These are phyloP conservation scores for Dioscorea zingiberensis DNA, from an alignment of 106 monocot genomes.

Conservation along the genomic window DNA sequence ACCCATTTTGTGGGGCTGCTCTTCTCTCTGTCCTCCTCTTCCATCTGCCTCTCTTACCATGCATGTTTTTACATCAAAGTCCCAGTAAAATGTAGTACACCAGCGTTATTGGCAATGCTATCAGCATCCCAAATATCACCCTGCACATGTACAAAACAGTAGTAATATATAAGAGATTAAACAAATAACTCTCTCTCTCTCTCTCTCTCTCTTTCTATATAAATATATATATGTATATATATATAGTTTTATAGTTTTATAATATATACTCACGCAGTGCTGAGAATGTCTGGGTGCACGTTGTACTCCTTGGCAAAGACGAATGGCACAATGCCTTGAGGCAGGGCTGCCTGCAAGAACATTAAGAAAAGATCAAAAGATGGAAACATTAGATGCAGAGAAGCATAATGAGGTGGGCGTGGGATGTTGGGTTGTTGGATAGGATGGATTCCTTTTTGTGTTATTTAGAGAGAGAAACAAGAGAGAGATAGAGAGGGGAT, in stretches of 20 bases:
- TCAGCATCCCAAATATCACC: slow-evolving; percentile 92
- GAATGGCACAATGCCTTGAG: slow-evolving; percentile 91
- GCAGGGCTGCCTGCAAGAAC: slow-evolving; percentile 71
- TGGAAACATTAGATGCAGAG: background rate
- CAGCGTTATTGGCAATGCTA: slow-evolving; percentile 72
- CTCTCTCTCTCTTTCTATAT: too few species aligned
- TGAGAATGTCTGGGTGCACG: slow-evolving; percentile 85
- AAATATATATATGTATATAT: background rate
- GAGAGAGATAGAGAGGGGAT: background rate
- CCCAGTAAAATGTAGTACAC: slow-evolving; percentile 76
- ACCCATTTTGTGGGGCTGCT: background rate
- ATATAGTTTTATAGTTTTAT: background rate
- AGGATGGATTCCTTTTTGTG: too few species aligned
- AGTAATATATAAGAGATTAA: too few species aligned
- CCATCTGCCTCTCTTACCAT: background rate
- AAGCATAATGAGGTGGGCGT: background rate
- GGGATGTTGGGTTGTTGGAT: background rate
- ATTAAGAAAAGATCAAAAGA: background rate
- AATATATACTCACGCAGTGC: slow-evolving; percentile 66
- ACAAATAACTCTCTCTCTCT: too few species aligned
- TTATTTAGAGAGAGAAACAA: background rate
- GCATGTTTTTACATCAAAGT: slow-evolving; percentile 19
- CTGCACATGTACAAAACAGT: slow-evolving; percentile 17
- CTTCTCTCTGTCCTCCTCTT: background rate
- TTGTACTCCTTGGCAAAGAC: slow-evolving; percentile 98